phyloP scores from a whole-genome alignment of 495 filamentous ascomycete genomes.

The Hypoxylon lienhwacheense region DNA sequence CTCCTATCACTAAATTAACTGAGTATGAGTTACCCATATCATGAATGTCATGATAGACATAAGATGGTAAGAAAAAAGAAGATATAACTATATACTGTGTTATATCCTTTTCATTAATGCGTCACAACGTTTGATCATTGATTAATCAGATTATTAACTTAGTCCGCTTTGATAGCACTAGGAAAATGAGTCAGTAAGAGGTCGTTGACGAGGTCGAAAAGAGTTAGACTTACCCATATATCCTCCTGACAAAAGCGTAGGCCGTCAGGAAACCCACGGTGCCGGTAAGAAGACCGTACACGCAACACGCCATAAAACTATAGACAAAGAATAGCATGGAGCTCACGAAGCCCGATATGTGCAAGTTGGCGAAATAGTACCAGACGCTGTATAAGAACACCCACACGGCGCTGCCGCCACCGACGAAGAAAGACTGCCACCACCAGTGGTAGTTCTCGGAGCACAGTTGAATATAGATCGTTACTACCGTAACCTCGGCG shows the following conservation, averaged over 20 bases:
- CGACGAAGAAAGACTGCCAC: slow-evolving; percentile 90
- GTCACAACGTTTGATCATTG: slow-evolving; percentile 22
- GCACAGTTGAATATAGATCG: slow-evolving; percentile 85
- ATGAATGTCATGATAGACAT: too few relatives aligned
- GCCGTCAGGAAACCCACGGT: slow-evolving; percentile 88
- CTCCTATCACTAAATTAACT: too few relatives aligned
- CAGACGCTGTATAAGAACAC: slow-evolving; percentile 83
- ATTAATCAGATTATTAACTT: slow-evolving; percentile 20
- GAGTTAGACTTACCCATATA: slow-evolving; percentile 69
- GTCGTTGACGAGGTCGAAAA: background rate
- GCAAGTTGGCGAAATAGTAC: slow-evolving; percentile 83
- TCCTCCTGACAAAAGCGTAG: slow-evolving; percentile 85
- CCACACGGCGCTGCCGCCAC: slow-evolving; percentile 79
- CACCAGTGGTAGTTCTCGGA: slow-evolving; percentile 94
- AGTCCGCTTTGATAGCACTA: slow-evolving; percentile 44
- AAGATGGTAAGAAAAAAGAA: slow-evolving; percentile 1
- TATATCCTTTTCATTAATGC: slow-evolving; percentile 25
- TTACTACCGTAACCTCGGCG: slow-evolving; percentile 86
- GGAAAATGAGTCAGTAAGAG: slow-evolving; percentile 14
- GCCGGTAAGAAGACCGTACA: slow-evolving; percentile 82
- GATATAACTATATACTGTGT: too few relatives aligned
- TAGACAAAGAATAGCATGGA: slow-evolving; percentile 87
- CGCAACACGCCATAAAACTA: slow-evolving; percentile 72
- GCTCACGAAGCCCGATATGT: slow-evolving; percentile 80
- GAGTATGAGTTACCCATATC: too few relatives aligned